phyloP scores from a whole-genome alignment of 1,284 basidiomycete genomes.

The Tylopilus sp. region DNA sequence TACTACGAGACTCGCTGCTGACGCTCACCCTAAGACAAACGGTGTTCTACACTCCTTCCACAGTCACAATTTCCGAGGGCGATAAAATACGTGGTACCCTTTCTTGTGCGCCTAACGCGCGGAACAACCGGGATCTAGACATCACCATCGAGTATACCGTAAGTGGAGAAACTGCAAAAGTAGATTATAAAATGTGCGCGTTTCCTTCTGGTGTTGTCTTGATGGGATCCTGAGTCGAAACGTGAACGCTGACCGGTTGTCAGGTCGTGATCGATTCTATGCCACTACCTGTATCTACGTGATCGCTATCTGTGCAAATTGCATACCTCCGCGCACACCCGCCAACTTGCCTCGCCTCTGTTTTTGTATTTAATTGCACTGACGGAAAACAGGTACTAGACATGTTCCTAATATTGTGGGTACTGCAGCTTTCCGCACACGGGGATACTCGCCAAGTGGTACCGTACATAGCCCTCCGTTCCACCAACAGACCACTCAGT shows the following conservation, averaged over 20 bases:
- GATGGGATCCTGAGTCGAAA: slow-evolving; percentile 10
- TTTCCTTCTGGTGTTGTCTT: slow-evolving; percentile 24
- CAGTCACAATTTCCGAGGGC: slow-evolving; percentile 60
- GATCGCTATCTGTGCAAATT: not conserved
- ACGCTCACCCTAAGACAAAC: slow-evolving; percentile 63
- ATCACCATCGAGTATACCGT: slow-evolving; percentile 75
- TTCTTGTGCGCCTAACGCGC: slow-evolving; percentile 78
- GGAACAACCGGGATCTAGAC: slow-evolving; percentile 92
- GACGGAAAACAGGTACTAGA: slow-evolving; percentile 29
- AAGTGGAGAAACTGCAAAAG: slow-evolving; percentile 35
- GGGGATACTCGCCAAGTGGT: not conserved
- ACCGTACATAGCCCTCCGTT: not conserved
- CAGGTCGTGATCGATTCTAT: slow-evolving; percentile 57
- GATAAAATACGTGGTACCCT: slow-evolving; percentile 72
- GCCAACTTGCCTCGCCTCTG: slow-evolving; percentile 1
- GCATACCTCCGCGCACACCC: slow-evolving; percentile 10
- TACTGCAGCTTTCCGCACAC: slow-evolving; percentile 1
- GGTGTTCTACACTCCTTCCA: slow-evolving; percentile 91
- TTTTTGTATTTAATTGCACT: slow-evolving; percentile 9
- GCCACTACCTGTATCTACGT: slow-evolving; percentile 1
- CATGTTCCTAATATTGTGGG: slow-evolving; percentile 7
- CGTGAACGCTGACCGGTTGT: slow-evolving; percentile 59
- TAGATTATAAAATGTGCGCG: slow-evolving; percentile 81
- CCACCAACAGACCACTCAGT: not conserved
- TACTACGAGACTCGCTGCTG: not conserved